Conservation (phyloP, 1,284 basidiomycete species). For the Grifola frondosa region DNA sequence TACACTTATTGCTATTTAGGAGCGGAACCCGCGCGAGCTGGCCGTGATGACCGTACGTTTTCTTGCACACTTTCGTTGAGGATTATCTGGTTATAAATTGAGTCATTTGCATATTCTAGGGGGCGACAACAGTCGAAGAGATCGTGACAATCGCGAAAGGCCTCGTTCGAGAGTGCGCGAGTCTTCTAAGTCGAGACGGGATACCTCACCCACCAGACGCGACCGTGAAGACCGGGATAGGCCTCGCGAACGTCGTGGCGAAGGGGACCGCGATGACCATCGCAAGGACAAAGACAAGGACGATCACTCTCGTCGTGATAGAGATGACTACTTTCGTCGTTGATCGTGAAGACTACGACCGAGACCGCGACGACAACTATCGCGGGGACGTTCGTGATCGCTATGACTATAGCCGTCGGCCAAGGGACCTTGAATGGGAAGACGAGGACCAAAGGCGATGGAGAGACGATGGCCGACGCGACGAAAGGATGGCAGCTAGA, state of each 20-base stretch:
- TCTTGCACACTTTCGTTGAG: not conserved
- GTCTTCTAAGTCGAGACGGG: constrained; percentile 56
- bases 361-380: constrained; percentile 35
- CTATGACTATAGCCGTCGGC: constrained; percentile 37
- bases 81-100: constrained; percentile 5
- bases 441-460: constrained; percentile 69
- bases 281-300: constrained; percentile 27
- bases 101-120: constrained; percentile 31
- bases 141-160: constrained; percentile 58
- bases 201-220: constrained; percentile 50
- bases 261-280: constrained; percentile 32
- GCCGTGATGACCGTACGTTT: constrained; percentile 61
- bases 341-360: constrained; percentile 26
- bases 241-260: constrained; percentile 37
- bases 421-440: constrained; percentile 32
- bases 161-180: constrained; percentile 62
- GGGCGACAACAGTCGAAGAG: constrained; percentile 49
- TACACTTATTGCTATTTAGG: constrained; percentile 31
- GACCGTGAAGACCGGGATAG: constrained; percentile 43
- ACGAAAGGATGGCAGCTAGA: constrained; percentile 64
- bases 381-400: constrained; percentile 39
- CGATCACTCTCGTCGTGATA: constrained; percentile 34
- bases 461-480: constrained; percentile 78
- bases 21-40: constrained; percentile 48
- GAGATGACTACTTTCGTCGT: constrained; percentile 29